Evolutionary conservation across 257 asterid genomes (phyloP).

Genomic region (Petunia axillaris): DNA sequence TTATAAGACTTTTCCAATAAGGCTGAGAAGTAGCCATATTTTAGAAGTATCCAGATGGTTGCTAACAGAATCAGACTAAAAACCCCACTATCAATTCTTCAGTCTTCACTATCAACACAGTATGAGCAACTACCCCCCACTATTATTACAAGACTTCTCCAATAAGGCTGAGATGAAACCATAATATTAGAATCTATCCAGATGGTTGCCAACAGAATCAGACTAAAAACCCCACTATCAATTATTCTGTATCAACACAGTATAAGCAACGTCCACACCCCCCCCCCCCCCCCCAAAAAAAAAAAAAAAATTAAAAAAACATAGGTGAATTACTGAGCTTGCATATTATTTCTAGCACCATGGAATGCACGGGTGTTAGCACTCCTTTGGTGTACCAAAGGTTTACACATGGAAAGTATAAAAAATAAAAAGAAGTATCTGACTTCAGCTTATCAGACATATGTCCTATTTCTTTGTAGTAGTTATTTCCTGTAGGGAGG

Average conservation of each 20-base stretch:
- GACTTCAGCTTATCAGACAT: too few species aligned
- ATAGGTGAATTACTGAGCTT: slow-evolving; percentile 20
- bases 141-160: too few species aligned
- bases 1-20: background rate
- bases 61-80: background rate
- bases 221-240: background rate
- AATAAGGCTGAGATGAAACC: too few species aligned
- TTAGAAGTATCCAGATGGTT: slow-evolving; percentile 11
- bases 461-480: too few species aligned
- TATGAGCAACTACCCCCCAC: background rate
- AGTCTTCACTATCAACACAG: background rate
- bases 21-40: slow-evolving; percentile 11
- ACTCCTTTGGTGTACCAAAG: too few species aligned
- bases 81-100: background rate
- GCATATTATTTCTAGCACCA: slow-evolving; percentile 8
- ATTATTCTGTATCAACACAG: slow-evolving; percentile 11
- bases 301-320: background rate
- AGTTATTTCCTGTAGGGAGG: too few species aligned
- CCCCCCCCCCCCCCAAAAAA: background rate
- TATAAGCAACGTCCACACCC: background rate
- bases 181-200: background rate
- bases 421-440: too few species aligned
- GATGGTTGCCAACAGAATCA: background rate
- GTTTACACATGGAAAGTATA: too few species aligned
- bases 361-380: background rate